A percentile compares a stretch with the other conserved stretches of the same genome.
Conservation (phyloP, 73 alveolate species). For the Tetrahymena malaccensis region DNA sequence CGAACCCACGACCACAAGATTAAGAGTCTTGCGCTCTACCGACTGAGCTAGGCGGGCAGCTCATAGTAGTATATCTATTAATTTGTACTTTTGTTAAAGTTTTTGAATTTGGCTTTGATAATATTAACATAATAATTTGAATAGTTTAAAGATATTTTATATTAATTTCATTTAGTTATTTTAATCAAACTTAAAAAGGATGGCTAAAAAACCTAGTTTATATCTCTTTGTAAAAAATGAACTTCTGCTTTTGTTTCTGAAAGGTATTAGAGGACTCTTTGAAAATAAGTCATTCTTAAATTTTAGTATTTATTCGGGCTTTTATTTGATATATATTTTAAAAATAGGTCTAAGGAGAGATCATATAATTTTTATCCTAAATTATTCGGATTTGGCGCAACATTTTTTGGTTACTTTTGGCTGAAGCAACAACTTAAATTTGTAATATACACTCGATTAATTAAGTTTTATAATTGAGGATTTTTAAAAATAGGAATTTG, state of each 20-base stretch:
- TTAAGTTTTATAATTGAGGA: background rate
- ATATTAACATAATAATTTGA: background rate
- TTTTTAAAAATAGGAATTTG: slow-evolving; percentile 45
- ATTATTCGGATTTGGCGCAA: background rate
- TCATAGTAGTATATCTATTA: background rate
- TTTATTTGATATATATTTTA: background rate
- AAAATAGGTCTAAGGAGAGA: background rate
- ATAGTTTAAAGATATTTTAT: background rate
- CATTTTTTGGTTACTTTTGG: background rate
- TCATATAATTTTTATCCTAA: background rate
- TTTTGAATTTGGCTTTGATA: background rate
- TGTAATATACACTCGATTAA: background rate
- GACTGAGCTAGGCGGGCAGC: slow-evolving; percentile 6
- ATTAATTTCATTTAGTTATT: too few relatives aligned
- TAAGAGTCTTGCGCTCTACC: slow-evolving; percentile 2
- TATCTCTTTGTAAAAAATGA: background rate
- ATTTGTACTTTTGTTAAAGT: background rate
- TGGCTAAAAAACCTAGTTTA: background rate
- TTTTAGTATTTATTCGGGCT: background rate
- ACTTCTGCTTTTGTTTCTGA: background rate
- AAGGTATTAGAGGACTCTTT: background rate
- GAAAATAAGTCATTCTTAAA: background rate
- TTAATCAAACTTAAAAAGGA: background rate
- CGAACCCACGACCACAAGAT: slow-evolving; percentile 1
- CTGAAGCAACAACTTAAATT: background rate